Percentiles rank a stretch among this genome's conserved stretches.
phyloP scores from a whole-genome alignment of 148 eudicot genomes.

The Vaccinium darrowii region DNA sequence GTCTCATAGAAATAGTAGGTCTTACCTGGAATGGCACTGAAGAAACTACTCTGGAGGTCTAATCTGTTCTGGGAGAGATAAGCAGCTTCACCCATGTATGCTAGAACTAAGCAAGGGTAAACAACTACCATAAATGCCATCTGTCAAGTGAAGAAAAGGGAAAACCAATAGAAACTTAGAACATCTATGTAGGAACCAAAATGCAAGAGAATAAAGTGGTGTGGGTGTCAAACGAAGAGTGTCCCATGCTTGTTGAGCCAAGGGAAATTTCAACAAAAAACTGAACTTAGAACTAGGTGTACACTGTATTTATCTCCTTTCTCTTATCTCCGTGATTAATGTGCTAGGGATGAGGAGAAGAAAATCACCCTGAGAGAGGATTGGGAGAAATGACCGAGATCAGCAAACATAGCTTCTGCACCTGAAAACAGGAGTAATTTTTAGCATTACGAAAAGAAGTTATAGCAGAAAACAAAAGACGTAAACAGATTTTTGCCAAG shows the following conservation, averaged over 20 bases:
- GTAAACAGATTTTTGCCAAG: background rate
- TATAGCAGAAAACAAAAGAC: background rate
- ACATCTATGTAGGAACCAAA: background rate
- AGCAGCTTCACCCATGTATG: slow-evolving; percentile 60
- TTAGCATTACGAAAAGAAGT: background rate
- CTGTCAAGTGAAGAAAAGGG: slow-evolving; percentile 26
- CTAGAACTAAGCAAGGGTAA: slow-evolving; percentile 50
- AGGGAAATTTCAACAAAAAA: background rate
- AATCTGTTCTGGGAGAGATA: slow-evolving; percentile 45
- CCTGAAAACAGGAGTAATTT: slow-evolving; percentile 28
- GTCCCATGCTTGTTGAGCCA: background rate
- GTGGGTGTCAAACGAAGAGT: background rate
- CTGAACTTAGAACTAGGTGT: background rate
- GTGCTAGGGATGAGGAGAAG: background rate
- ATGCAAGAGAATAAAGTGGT: background rate
- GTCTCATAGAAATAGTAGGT: background rate
- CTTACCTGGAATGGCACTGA: slow-evolving; percentile 46
- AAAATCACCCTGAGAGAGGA: slow-evolving; percentile 40
- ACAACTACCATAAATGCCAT: slow-evolving; percentile 46
- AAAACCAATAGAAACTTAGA: slow-evolving; percentile 4
- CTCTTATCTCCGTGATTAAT: background rate
- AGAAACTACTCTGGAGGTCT: slow-evolving; percentile 48
- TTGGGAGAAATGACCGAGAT: slow-evolving; percentile 54
- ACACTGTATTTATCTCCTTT: background rate
- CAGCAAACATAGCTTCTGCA: slow-evolving; percentile 59